Conservation (phyloP, 345 rosid genomes). For the Brassica rapa region DNA sequence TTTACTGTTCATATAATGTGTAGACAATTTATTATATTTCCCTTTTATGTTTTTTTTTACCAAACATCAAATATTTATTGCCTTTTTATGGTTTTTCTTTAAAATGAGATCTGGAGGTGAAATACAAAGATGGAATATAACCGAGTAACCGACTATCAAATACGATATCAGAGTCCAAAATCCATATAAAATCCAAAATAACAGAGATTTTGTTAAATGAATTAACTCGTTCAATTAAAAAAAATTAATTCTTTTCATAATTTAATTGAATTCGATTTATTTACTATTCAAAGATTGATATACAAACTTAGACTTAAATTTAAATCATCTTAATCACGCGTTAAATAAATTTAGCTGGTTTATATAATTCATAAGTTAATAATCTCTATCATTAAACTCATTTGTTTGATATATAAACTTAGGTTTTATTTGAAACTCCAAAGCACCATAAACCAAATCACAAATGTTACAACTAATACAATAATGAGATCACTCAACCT, state of each 20-base stretch:
- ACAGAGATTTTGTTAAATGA: not conserved
- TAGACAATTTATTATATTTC: constrained; percentile 20
- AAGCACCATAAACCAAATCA: not conserved
- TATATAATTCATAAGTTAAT: not conserved
- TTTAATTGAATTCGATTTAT: not conserved
- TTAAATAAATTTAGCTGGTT: not conserved
- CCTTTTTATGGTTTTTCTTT: too few species aligned
- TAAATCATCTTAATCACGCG: not conserved
- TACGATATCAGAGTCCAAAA: not conserved
- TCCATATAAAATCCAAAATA: not conserved
- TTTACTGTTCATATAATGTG: constrained; percentile 18
- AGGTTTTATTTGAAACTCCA: not conserved
- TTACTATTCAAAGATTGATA: not conserved
- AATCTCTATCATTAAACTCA: not conserved
- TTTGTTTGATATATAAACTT: too few species aligned
- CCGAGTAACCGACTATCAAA: too few species aligned
- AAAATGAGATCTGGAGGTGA: too few species aligned
- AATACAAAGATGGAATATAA: too few species aligned
- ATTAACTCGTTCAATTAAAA: not conserved
- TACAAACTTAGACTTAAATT: not conserved
- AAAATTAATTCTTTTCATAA: too few species aligned
- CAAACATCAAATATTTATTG: not conserved
- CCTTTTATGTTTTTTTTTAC: constrained; percentile 1
- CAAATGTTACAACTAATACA: not conserved
- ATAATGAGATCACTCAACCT: not conserved